Evolutionary conservation across 371 early-diverging fungal genomes (phyloP).

Genomic region (Mucor ambiguus): DNA sequence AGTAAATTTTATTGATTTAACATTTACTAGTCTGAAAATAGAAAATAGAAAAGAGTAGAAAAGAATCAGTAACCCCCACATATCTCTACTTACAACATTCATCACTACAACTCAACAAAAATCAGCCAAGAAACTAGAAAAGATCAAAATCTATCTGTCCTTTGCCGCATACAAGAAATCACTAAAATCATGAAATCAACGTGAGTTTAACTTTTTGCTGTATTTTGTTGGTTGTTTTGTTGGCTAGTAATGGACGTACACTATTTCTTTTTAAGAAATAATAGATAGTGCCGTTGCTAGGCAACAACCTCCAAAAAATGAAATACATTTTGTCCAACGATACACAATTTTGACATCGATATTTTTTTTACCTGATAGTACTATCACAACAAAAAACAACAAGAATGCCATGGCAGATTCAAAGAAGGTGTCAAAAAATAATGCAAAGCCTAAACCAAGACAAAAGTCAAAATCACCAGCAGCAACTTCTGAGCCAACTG

Average conservation of each 20-base stretch:
- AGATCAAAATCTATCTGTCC: constrained; percentile 4
- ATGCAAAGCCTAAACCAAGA: constrained; percentile 14
- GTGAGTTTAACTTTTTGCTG: constrained; percentile 11
- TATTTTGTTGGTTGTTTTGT: neutral
- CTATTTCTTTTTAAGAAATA: constrained; percentile 8
- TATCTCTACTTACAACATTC: neutral
- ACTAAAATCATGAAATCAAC: constrained; percentile 17
- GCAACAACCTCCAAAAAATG: neutral
- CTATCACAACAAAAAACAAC: neutral
- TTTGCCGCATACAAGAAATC: neutral
- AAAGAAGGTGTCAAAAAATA: constrained; percentile 18
- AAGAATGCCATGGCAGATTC: constrained; percentile 1
- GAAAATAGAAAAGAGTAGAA: neutral
- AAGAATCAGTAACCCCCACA: neutral
- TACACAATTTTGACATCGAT: constrained; percentile 33
- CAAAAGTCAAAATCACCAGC: constrained; percentile 1
- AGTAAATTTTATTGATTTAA: constrained; percentile 3
- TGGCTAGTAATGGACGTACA: neutral
- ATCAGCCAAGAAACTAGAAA: constrained; percentile 7
- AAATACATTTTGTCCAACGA: constrained; percentile 29
- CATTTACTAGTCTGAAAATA: constrained; percentile 2
- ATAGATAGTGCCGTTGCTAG: constrained; percentile 11
- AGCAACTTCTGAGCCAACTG: neutral
- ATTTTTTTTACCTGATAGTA: constrained; percentile 13
- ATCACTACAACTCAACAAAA: constrained; percentile 10